These are phyloP conservation scores for Serendipita indica DNA, from an alignment of 768 basidiomycete genomes.

Conservation along the genomic window DNA sequence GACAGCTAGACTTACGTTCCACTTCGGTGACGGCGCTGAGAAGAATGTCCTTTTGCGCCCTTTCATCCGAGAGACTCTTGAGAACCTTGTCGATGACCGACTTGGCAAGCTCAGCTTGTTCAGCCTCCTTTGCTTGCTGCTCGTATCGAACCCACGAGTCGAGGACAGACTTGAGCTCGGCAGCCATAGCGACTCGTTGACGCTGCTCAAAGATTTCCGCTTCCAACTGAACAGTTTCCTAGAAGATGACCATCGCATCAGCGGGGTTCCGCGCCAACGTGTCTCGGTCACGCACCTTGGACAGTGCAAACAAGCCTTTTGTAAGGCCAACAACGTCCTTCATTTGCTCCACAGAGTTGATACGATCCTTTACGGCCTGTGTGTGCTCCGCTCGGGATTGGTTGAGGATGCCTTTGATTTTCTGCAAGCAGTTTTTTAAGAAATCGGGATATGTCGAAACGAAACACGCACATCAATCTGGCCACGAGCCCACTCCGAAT, in stretches of 20 bases:
- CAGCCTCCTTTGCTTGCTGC: slow-evolving; percentile 90
- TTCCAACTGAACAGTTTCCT: slow-evolving; percentile 91
- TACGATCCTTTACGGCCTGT: slow-evolving; percentile 82
- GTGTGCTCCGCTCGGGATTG: slow-evolving; percentile 79
- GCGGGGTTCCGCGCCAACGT: background rate
- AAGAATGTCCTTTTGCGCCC: slow-evolving; percentile 75
- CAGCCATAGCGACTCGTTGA: slow-evolving; percentile 72
- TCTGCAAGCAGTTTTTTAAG: slow-evolving; percentile 20
- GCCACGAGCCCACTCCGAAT: slow-evolving; percentile 80
- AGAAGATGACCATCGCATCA: background rate
- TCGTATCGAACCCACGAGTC: slow-evolving; percentile 98
- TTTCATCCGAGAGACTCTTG: slow-evolving; percentile 69
- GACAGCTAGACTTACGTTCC: slow-evolving; percentile 57
- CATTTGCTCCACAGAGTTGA: slow-evolving; percentile 81
- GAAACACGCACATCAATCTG: slow-evolving; percentile 43
- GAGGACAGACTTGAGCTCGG: slow-evolving; percentile 86
- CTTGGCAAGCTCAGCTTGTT: slow-evolving; percentile 85
- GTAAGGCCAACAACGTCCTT: slow-evolving; percentile 92
- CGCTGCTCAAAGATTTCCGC: slow-evolving; percentile 76
- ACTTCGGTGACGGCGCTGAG: slow-evolving; percentile 69
- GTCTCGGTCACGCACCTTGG: slow-evolving; percentile 47
- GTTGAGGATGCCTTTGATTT: slow-evolving; percentile 69
- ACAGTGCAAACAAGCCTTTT: slow-evolving; percentile 75
- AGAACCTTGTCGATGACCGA: slow-evolving; percentile 79
- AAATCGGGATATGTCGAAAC: background rate